Conservation (phyloP, 2,329 filamentous ascomycete species). For the Ophiostoma tasmaniense region DNA sequence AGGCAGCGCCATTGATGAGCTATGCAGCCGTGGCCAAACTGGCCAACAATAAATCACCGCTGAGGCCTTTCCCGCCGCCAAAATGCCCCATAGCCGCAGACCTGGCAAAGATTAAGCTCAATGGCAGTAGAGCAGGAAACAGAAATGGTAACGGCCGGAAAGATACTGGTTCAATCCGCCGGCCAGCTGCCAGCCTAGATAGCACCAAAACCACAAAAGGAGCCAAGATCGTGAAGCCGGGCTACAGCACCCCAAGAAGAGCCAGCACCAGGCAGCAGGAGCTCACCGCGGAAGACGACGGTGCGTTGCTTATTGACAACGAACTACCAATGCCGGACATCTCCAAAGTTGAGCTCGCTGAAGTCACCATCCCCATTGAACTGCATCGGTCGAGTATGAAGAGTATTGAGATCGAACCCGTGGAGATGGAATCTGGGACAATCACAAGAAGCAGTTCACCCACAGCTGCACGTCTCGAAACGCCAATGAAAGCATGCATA, state of each 20-base stretch:
- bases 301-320: not conserved
- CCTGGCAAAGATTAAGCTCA: not conserved
- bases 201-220: not conserved
- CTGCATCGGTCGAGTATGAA: not conserved
- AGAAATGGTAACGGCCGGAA: not conserved
- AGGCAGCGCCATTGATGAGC: not conserved
- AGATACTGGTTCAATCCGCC: not conserved
- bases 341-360: not conserved
- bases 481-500: not conserved
- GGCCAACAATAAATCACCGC: not conserved
- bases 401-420: not conserved
- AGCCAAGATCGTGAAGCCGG: not conserved
- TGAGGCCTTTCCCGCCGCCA: not conserved
- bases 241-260: not conserved
- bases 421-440: not conserved
- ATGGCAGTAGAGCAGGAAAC: not conserved
- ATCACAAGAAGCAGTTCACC: not conserved
- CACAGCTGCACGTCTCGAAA: not conserved
- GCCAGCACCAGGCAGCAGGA: not conserved
- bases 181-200: not conserved
- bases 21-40: constrained; percentile 15
- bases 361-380: not conserved
- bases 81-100: not conserved
- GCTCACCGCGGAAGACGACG: not conserved
- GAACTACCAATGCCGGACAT: not conserved